Evolutionary conservation across 345 rosid genomes (phyloP).

Genomic region (Bruguiera parviflora): DNA sequence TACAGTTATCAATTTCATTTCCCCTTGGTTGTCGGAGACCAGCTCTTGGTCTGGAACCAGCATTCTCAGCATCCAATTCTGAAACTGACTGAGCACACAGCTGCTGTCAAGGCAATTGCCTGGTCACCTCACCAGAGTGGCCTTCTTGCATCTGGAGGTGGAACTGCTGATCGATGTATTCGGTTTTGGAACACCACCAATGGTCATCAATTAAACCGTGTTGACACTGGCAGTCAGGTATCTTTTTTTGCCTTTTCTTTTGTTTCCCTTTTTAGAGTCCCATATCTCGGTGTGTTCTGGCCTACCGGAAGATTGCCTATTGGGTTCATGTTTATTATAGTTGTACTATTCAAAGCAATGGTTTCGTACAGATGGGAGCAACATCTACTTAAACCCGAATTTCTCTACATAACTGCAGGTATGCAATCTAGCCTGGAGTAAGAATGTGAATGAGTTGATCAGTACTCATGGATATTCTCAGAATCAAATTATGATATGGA

Average conservation of each 20-base stretch:
- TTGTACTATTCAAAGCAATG: no score
- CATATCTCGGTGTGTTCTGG: no score
- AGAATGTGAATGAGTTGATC: conserved; percentile 91
- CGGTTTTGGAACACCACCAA: conserved; percentile 94
- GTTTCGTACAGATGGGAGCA: no score
- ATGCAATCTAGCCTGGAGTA: conserved; percentile 96
- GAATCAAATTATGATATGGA: conserved; percentile 98
- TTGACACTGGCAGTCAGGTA: conserved; percentile 97
- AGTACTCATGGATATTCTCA: conserved; percentile 99
- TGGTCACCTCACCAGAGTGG: conserved; percentile 98
- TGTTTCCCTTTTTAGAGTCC: background rate
- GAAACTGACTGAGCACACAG: conserved; percentile 87
- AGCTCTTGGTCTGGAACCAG: conserved; percentile 96
- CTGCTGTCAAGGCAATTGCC: conserved; percentile 94
- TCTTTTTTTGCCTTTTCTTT: background rate
- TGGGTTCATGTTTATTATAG: no score
- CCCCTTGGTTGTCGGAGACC: conserved; percentile 12
- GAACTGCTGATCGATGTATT: conserved; percentile 95
- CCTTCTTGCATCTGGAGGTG: conserved; percentile 98
- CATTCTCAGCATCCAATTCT: conserved; percentile 78
- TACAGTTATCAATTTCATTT: no score
- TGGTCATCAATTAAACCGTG: conserved; percentile 75
- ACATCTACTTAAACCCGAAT: background rate
- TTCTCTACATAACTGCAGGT: conserved; percentile 37
- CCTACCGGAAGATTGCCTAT: no score